Evolutionary conservation across 805 yeast species (phyloP), one percentile per base, ranked within the genome.

Genomic region (Allodekkera sacchari): DNA sequence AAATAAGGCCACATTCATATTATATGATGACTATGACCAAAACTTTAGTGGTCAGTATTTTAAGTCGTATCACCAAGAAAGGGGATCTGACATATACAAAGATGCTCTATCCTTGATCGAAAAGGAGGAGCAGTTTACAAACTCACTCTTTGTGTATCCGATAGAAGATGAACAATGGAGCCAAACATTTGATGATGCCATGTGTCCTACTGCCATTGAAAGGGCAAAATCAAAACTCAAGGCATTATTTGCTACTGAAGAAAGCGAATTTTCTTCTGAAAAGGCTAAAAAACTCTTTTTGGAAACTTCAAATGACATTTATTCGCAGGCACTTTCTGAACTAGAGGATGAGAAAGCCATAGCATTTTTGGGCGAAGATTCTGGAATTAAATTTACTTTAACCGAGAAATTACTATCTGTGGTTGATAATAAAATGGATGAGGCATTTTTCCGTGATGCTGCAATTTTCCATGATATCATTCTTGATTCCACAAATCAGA

Each of bases 41-140:
- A 81, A 79, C 47, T 55, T 53, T 19, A 52, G 55, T 14, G 66
- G 60, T 17, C 74, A 68, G 42, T 57, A 59, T 1, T 63, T 73
- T 32, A 52, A 59, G 2, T 59, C 58, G 7, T 54, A 55, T 13
- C 24, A 43, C 6, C 50, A 42, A 11, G 38, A 39, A 3, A 33
- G 36, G 22, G 59, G 52, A 3, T 39, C 47, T 12, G 74, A 71
- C 16, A 62, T 70, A 18, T 59, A 64, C 31, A 75, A 66, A 26
- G 71, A 67, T 18, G 36, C 48, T 31, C 64, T 70, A 18, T 78
- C 94, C 1, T 74, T 83, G 79, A 59, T 79, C 33, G 85, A 79
- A 44, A 71, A 81, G 33, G 88, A 83, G 43, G 68, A 68, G 8
- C 56, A 64, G 18, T 53, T 77, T 30, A 53, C 72, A 1, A 61